phyloP scores from a whole-genome alignment of 1,139 yeast genomes.

The Yamadazyma sp. region DNA sequence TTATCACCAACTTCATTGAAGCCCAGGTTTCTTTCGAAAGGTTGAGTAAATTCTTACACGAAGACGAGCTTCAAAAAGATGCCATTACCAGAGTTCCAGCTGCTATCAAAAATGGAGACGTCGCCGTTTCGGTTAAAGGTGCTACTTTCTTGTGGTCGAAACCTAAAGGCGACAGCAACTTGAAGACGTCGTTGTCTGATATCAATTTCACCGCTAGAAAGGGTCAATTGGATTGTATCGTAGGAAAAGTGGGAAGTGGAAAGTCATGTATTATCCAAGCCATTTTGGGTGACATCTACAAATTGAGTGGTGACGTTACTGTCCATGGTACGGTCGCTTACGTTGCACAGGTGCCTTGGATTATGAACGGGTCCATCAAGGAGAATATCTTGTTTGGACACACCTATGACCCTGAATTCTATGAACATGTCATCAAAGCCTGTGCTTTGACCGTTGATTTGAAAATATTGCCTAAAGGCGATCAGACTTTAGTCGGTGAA shows the following conservation, averaged over 20 bases:
- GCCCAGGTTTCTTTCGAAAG: constrained; percentile 33
- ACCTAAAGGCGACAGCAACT: constrained; percentile 26
- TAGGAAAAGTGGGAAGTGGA: constrained; percentile 80
- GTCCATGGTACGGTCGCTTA: constrained; percentile 30
- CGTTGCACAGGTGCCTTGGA: constrained; percentile 40
- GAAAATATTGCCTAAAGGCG: constrained; percentile 38
- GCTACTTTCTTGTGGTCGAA: constrained; percentile 23
- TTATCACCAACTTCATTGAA: constrained; percentile 29
- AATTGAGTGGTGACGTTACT: constrained; percentile 7
- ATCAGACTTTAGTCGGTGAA: constrained; percentile 41
- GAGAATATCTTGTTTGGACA: constrained; percentile 43
- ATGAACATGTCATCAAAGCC: constrained; percentile 31
- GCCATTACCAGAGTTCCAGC: constrained; percentile 16
- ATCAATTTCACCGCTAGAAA: constrained; percentile 53
- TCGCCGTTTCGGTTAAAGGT: constrained; percentile 16
- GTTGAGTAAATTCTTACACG: constrained; percentile 27
- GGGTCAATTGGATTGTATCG: constrained; percentile 66
- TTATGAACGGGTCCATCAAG: constrained; percentile 38
- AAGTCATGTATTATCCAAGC: constrained; percentile 67
- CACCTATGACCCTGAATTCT: constrained; percentile 27
- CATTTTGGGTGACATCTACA: constrained; percentile 53
- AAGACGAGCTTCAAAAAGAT: constrained; percentile 31
- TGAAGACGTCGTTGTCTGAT: constrained; percentile 49
- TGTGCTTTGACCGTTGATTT: constrained; percentile 38
- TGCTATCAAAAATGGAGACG: constrained; percentile 16